phyloP scores from a whole-genome alignment of 2,329 filamentous ascomycete species.

The Xylariaceae sp. region DNA sequence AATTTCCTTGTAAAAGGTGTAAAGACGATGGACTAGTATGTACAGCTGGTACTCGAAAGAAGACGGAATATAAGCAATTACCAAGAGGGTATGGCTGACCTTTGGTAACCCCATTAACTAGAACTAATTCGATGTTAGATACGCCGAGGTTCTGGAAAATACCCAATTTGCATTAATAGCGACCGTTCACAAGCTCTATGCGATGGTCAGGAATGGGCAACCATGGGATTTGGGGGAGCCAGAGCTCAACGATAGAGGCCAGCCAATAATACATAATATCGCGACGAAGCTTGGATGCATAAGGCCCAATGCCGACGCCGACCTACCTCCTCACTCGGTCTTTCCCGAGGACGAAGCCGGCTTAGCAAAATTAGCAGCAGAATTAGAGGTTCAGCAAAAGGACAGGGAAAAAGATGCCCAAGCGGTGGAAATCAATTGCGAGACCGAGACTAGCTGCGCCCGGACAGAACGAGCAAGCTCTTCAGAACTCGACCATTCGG shows the following conservation, averaged over 20 bases:
- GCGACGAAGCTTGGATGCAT: slow-evolving; percentile 69
- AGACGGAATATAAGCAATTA: slow-evolving; percentile 72
- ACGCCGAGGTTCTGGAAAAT: slow-evolving; percentile 69
- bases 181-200: slow-evolving; percentile 69
- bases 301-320: slow-evolving; percentile 64
- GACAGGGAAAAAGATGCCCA: slow-evolving; percentile 44
- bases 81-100: slow-evolving; percentile 59
- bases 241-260: slow-evolving; percentile 66
- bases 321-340: slow-evolving; percentile 61
- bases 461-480: slow-evolving; percentile 58
- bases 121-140: slow-evolving; percentile 47
- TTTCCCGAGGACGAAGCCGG: slow-evolving; percentile 68
- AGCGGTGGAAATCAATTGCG: slow-evolving; percentile 40
- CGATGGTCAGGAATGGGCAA: slow-evolving; percentile 65
- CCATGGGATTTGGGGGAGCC: slow-evolving; percentile 68
- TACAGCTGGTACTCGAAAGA: slow-evolving; percentile 67
- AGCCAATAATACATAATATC: slow-evolving; percentile 70
- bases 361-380: slow-evolving; percentile 60
- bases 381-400: slow-evolving; percentile 56
- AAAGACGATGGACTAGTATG: slow-evolving; percentile 70
- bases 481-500: slow-evolving; percentile 61
- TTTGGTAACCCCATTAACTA: not conserved
- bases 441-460: slow-evolving; percentile 45
- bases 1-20: slow-evolving; percentile 70
- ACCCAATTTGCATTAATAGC: slow-evolving; percentile 69